Evolutionary conservation across 768 basidiomycete species (phyloP), one percentile per base, ranked within the genome.

Genomic region (Podaxis sp.): DNA sequence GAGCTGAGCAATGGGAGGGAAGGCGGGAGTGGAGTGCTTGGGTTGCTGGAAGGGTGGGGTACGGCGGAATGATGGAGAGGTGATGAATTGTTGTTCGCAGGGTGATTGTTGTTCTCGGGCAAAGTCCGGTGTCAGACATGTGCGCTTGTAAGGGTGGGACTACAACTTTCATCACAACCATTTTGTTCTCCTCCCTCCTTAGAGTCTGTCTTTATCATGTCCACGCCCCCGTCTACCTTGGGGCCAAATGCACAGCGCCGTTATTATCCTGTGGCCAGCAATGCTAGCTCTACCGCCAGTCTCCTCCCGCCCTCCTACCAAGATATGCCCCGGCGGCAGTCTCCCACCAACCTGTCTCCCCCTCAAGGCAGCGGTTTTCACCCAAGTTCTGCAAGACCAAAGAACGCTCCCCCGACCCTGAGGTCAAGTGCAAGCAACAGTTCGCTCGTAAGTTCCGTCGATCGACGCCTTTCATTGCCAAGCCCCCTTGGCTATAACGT

Each of bases 211-310:
- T 61, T 50, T 61, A 58, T 65, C 56, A 76, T 77, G 77, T 68
- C 75, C 54, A 71, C 68, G 62, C 24, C 61, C 22, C 37, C 51
- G 5, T 58, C 30, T 20, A 40, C 56, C 2, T 70, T 72, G 54
- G 71, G 71, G 37, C 73, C 75, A 17, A 77, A 79, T 67, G 66
- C 78, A 64, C 78, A 80, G 62, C 76, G 76, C 56, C 78, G 75
- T 62, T 78, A 81, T 68, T 76, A 77, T 67, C 72, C 73, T 65
- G 72, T 76, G 24, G 69, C 72, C 52, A 73, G 74, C 63, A 73
- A 76, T 64, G 77, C 84, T 11, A 78, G 80, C 4, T 87, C 87
- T 3, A 82, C 83, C 6, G 73, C 82, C 36, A 84, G 78, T 69
- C 82, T 87, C 58, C 74, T 87, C 44, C 75, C 79, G 8, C 58